Conservation (phyloP, 2,329 filamentous ascomycete species). For the Leptodontidium sp. region DNA sequence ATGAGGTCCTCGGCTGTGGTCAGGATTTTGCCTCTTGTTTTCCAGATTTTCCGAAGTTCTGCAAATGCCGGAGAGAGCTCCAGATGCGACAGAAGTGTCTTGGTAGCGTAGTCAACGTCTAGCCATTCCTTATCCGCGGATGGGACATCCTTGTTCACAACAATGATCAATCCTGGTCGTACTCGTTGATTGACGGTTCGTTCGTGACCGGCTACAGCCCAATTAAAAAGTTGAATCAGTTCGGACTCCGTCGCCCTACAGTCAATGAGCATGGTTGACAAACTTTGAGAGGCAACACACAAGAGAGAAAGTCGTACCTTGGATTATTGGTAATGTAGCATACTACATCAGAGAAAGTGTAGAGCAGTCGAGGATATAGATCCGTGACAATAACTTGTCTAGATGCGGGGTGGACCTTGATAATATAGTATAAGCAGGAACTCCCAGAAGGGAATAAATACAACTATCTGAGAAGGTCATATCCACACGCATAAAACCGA, state of each 20-base stretch:
- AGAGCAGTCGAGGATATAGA: conserved; percentile 21
- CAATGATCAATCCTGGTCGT: conserved; percentile 15
- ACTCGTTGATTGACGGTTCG: conserved; percentile 22
- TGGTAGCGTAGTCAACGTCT: conserved; percentile 21
- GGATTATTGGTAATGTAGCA: conserved; percentile 22
- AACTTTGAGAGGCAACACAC: background rate
- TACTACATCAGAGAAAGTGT: conserved; percentile 24
- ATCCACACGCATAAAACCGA: no score
- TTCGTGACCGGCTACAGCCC: conserved; percentile 17
- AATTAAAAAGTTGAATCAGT: conserved; percentile 16
- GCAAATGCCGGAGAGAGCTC: background rate
- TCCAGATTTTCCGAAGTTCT: conserved; percentile 15
- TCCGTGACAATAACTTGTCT: conserved; percentile 4
- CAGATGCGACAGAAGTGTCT: conserved; percentile 15
- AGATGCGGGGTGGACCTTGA: background rate
- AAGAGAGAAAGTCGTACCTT: conserved; percentile 10
- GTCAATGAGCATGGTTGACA: no score
- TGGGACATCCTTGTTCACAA: conserved; percentile 19
- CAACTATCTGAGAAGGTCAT: no score
- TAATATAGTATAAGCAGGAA: no score
- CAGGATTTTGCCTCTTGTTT: conserved; percentile 11
- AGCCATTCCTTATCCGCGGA: conserved; percentile 11
- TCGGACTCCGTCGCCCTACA: no score
- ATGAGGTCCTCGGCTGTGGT: conserved; percentile 15
- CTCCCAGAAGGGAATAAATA: no score